Base-by-base conservation (phyloP, 768 basidiomycete genomes). In the Calvatia gigantea region DNA sequence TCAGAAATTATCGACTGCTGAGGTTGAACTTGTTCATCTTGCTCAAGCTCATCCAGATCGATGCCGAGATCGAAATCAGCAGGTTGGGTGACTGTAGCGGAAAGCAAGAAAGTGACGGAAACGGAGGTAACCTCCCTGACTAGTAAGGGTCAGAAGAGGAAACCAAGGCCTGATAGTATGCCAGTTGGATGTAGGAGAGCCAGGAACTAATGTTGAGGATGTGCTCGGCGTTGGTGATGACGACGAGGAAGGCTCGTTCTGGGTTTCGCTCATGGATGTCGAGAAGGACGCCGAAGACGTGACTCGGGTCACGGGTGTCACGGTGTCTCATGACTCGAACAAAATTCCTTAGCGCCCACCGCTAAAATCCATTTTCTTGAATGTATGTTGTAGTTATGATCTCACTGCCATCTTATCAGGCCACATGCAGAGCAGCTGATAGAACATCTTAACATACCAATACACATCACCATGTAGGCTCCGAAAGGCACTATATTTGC, bases 111-210 rank as follows among this genome's bases (percentile, higher is more conserved):
- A 0, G 89, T 91, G 7, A 82, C 89, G 1, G 91, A 91, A 39
- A 92, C 91, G 0, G 91, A 92, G 21, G 91, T 90, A 48, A 93
- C 85, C 74, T 93, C 91, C 39, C 83, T 79, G 38, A 91, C 86
- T 11, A n/a, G 79, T 71, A 12, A 93, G 80, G 1, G 82, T 78
- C n/a, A 92, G 73, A 29, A 82, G 83, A 33, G 86, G 85, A 4
- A 79, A 75, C 85, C 88, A 91, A 6, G 89, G 91, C 12, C 89
- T 80, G 60, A 92, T 84, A 9, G 86, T 73, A 56, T 83, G 84
- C 90, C 90, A 92, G 52, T 56, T 62, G 2, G 67, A 67, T 42
- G 66, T 65, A 25, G 69, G 60, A n/a, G 59, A 52, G 29, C 27
- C 19, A 3, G 51, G 64, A 12, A 52, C 51, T 6, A 52, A 31